phyloP scores from a whole-genome alignment of 495 filamentous ascomycete species.

The Thermothielavioides terrestris region DNA sequence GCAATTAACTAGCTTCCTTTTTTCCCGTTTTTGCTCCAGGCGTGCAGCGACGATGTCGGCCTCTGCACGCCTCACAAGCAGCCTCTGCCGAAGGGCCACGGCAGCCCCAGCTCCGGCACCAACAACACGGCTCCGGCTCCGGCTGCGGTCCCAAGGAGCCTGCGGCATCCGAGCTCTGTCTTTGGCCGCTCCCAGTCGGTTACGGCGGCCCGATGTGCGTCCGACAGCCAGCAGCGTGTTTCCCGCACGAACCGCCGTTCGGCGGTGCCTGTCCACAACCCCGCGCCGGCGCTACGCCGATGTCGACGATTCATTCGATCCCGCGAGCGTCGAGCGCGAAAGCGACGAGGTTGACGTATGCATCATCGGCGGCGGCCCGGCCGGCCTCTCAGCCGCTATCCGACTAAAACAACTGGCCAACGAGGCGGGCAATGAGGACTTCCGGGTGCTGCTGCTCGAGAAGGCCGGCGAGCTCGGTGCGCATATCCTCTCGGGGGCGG shows the following conservation, averaged over 20 bases:
- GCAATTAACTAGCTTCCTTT: neutral
- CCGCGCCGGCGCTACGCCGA: conserved; percentile 43
- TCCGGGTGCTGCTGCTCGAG: conserved; percentile 84
- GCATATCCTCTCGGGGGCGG: conserved; percentile 92
- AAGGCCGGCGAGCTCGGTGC: conserved; percentile 94
- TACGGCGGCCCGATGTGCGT: conserved; percentile 1
- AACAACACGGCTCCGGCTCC: conserved; percentile 4
- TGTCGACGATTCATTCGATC: conserved; percentile 59
- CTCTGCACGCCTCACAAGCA: conserved; percentile 21
- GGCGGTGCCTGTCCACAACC: conserved; percentile 25
- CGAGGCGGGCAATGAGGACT: conserved; percentile 91
- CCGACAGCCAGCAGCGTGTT: neutral
- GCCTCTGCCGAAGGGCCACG: conserved; percentile 22
- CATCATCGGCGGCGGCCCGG: conserved; percentile 91
- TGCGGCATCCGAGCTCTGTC: conserved; percentile 16
- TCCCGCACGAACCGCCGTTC: neutral
- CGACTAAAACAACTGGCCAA: conserved; percentile 92
- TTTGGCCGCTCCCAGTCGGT: conserved; percentile 5
- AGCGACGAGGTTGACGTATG: conserved; percentile 92
- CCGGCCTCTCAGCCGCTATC: conserved; percentile 88
- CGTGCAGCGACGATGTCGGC: conserved; percentile 19
- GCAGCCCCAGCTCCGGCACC: conserved; percentile 3
- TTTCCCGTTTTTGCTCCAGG: neutral
- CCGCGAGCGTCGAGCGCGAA: conserved; percentile 68
- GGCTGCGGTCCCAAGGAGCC: conserved; percentile 4